Conservation (phyloP, 345 rosid species). For the Zanthoxylum bungeanum region DNA sequence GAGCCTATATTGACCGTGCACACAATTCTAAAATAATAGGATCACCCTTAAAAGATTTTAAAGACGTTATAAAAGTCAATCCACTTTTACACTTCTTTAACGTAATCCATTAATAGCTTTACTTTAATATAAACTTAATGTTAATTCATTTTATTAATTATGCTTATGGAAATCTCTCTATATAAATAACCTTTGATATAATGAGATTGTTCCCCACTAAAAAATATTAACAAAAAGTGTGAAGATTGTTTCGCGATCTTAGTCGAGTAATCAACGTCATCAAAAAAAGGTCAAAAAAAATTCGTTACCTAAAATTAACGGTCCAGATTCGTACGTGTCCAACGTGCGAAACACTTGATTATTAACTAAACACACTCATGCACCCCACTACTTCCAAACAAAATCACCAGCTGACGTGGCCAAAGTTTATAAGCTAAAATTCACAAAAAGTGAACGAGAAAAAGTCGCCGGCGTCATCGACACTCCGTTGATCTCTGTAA, state of each 20-base stretch:
- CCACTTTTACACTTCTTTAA: too few species aligned
- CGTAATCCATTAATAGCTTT: neutral
- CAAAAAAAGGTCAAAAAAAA: too few species aligned
- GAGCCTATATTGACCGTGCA: too few species aligned
- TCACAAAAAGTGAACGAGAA: neutral
- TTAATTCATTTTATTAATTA: neutral
- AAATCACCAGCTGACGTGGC: conserved; percentile 9
- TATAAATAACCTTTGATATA: too few species aligned
- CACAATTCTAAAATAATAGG: too few species aligned
- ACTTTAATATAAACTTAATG: neutral
- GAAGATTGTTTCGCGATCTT: neutral
- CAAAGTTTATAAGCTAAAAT: neutral
- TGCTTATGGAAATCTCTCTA: neutral
- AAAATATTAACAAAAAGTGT: too few species aligned
- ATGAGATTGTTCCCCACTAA: too few species aligned
- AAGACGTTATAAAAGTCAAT: too few species aligned
- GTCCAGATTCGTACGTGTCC: conserved; percentile 2
- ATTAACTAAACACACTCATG: neutral
- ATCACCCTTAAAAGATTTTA: too few species aligned
- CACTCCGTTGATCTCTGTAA: conserved; percentile 16
- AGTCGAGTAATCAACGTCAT: neutral
- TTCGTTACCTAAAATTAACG: neutral
- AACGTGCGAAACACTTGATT: neutral
- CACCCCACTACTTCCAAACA: neutral
- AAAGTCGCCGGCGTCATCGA: conserved; percentile 29